Conservation (phyloP, 805 yeast species). For the Tetrapisispora iriomotensis region DNA sequence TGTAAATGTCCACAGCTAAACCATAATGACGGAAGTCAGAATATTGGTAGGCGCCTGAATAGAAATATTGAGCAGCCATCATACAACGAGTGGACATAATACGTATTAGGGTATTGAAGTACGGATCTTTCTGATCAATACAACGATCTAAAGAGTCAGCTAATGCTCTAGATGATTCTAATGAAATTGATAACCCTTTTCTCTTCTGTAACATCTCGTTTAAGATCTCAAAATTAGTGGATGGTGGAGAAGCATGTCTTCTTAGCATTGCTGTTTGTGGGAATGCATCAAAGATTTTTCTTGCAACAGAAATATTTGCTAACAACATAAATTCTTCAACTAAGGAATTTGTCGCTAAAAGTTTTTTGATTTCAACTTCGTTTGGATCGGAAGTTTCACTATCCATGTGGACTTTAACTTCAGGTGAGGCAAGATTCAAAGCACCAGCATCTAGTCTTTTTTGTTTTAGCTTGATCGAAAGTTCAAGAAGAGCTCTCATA, state of each 20-base stretch:
- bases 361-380: constrained; percentile 83
- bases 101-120: constrained; percentile 85
- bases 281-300: constrained; percentile 80
- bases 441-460: constrained; percentile 92
- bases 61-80: constrained; percentile 98
- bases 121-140: constrained; percentile 72
- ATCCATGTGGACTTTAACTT: constrained; percentile 94
- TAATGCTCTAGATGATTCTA: constrained; percentile 79
- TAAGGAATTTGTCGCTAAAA: constrained; percentile 84
- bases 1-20: constrained; percentile 91
- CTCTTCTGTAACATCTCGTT: constrained; percentile 82
- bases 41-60: constrained; percentile 81
- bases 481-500: constrained; percentile 66
- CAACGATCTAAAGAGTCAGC: constrained; percentile 92
- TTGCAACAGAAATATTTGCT: constrained; percentile 93
- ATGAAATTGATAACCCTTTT: constrained; percentile 63
- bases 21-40: constrained; percentile 95
- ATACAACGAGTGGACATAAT: constrained; percentile 97
- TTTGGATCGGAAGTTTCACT: constrained; percentile 95
- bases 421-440: constrained; percentile 91
- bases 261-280: constrained; percentile 98
- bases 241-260: constrained; percentile 96
- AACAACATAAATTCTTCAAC: constrained; percentile 98
- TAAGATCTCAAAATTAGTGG: constrained; percentile 79
- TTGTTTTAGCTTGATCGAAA: constrained; percentile 81